Evolutionary conservation across 306 rosid species (phyloP).

Genomic region (Pueraria montana): DNA sequence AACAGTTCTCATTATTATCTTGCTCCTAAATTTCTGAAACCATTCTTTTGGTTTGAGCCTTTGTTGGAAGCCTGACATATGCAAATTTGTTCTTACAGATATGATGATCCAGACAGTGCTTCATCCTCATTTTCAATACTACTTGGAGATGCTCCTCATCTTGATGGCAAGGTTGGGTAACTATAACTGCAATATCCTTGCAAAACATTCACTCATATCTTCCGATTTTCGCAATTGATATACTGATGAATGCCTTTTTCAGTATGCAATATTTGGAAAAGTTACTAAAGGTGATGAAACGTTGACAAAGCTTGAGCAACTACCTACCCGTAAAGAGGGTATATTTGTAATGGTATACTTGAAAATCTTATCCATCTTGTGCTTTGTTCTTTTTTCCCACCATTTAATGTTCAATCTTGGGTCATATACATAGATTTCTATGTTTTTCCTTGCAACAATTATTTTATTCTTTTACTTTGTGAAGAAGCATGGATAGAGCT

Average conservation of each 20-base stretch:
- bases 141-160: conserved; percentile 95
- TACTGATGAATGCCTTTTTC: conserved; percentile 50
- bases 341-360: conserved; percentile 88
- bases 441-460: conserved; percentile 3
- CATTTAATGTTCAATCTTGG: conserved; percentile 38
- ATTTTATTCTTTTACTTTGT: conserved; percentile 10
- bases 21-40: conserved; percentile 19
- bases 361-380: conserved; percentile 43
- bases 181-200: conserved; percentile 37
- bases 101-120: conserved; percentile 85
- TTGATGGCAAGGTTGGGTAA: conserved; percentile 74
- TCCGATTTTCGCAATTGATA: conserved; percentile 46
- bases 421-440: conserved; percentile 22
- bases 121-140: conserved; percentile 89
- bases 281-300: conserved; percentile 92
- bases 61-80: not conserved
- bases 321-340: conserved; percentile 90
- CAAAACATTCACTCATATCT: conserved; percentile 33
- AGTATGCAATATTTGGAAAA: conserved; percentile 96
- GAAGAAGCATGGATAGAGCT: conserved; percentile 24
- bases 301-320: conserved; percentile 81
- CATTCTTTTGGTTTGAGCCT: conserved; percentile 35
- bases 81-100: conserved; percentile 54
- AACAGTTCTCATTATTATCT: conserved; percentile 35
- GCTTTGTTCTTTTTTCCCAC: conserved; percentile 9